Base-by-base conservation (phyloP, 176 grass and related monocot species). In the Tillandsia leiboldiana region DNA sequence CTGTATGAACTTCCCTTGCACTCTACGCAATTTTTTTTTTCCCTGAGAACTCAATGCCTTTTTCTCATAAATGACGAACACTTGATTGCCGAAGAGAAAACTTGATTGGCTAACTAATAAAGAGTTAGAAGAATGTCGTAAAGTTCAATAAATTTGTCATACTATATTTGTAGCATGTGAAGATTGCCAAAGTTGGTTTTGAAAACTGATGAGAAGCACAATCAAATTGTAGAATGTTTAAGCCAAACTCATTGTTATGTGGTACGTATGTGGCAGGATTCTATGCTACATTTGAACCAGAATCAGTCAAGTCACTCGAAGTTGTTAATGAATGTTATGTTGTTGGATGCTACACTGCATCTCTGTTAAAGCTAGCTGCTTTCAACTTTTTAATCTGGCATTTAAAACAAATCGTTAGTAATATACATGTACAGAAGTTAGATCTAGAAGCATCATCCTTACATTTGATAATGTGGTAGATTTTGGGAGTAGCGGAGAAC, bases 401-500 rank as follows among this genome's bases (percentile, higher is more conserved):
- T 15, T 54, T n/a, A 51, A 29, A 2, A 57, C 9, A 0, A 28
- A 24, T 29, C 27, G 17, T 13, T 1, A 48, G 77, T 24, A 13
- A 70, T 28, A 15, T 15, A 15, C 54, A 59, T 51, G 17, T 10
- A 15, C 22, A 51, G 12, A 67, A 64, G 56, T 68, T 71, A 65
- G 48, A 11, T 66, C 65, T 20, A 22, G 64, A 13, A n/a, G 62
- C 53, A 42, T 42, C 33, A 6, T 42, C 33, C 33, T 73, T 12
- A 51, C 13, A 24, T 83, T 13, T 64, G 48, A 24, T 65, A 50
- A 72, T 70, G 64, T 75, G 15, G 49, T 79, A 97, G 89, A 92
- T 97, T 76, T 67, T 97, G 70, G 89, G 94, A 53, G 61, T 97
- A 66, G 75, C 92, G 66, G 94, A 97, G 77, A 97, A 97, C 78